Evolutionary conservation across 2,329 filamentous ascomycete species (phyloP).

Genomic region (Phoma sp.): DNA sequence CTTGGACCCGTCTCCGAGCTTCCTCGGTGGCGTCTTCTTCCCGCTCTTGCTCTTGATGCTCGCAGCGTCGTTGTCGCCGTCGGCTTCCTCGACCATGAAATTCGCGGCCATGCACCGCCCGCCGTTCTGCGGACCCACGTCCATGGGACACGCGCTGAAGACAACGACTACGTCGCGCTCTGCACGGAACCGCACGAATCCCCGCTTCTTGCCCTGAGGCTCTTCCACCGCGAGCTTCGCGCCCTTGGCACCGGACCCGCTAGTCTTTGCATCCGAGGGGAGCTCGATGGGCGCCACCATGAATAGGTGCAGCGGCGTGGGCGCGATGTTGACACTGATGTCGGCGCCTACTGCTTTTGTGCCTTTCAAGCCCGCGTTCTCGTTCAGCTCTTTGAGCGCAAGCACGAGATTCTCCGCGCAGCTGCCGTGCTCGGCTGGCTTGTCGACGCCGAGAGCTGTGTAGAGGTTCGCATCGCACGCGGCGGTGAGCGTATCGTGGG

Average conservation of each 20-base stretch:
- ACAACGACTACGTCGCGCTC: slow-evolving; percentile 48
- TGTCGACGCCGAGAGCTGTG: slow-evolving; percentile 50
- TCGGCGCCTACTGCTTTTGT: slow-evolving; percentile 55
- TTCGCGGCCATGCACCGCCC: slow-evolving; percentile 49
- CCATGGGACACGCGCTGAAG: slow-evolving; percentile 49
- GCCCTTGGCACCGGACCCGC: slow-evolving; percentile 39
- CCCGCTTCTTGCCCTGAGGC: slow-evolving; percentile 44
- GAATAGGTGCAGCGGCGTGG: slow-evolving; percentile 55
- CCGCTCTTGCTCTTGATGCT: slow-evolving; percentile 17
- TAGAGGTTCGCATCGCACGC: slow-evolving; percentile 56
- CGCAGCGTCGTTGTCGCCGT: slow-evolving; percentile 30
- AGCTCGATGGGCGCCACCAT: slow-evolving; percentile 43
- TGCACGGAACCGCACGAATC: slow-evolving; percentile 43
- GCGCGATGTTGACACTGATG: slow-evolving; percentile 56
- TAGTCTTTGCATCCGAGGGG: slow-evolving; percentile 2
- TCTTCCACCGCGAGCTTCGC: slow-evolving; percentile 37
- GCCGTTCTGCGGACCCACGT: slow-evolving; percentile 45
- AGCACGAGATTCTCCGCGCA: slow-evolving; percentile 59
- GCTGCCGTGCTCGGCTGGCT: slow-evolving; percentile 55
- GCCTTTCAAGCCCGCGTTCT: slow-evolving; percentile 54
- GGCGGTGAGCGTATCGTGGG: slow-evolving; percentile 56
- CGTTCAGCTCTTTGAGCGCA: slow-evolving; percentile 56
- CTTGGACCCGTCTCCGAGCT: slow-evolving; percentile 14
- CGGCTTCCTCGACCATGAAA: slow-evolving; percentile 46
- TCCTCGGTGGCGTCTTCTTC: slow-evolving; percentile 30